Percentiles rank a stretch among this genome's conserved stretches.
These are phyloP conservation scores for Pterocarpus macrocarpus DNA, from an alignment of 306 rosid genomes.

Conservation along the genomic window DNA sequence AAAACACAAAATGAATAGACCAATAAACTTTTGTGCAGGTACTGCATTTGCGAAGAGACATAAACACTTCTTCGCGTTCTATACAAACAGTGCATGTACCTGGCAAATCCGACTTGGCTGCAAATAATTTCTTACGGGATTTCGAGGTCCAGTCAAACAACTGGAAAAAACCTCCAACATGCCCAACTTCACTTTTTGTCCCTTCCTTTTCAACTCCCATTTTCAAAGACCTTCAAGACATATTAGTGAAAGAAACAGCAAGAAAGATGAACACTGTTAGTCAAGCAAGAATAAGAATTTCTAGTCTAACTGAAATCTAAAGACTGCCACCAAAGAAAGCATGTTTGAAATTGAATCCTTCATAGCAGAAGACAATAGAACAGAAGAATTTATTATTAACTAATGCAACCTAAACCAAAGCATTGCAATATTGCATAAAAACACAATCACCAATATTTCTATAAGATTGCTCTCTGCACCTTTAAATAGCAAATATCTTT, in stretches of 20 bases:
- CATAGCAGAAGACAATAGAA: too few relatives aligned
- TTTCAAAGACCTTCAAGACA: conserved; percentile 48
- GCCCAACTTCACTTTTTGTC: conserved; percentile 64
- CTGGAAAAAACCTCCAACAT: conserved; percentile 78
- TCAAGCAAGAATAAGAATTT: conserved; percentile 31
- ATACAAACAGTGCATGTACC: conserved; percentile 53
- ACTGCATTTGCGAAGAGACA: conserved; percentile 17
- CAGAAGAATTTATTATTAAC: neutral
- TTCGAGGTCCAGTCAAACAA: conserved; percentile 88
- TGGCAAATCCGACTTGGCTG: conserved; percentile 64
- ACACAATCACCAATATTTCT: neutral
- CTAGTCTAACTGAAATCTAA: conserved; percentile 37
- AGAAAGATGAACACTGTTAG: conserved; percentile 28
- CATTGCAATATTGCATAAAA: neutral
- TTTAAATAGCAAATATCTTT: too few relatives aligned
- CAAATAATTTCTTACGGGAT: conserved; percentile 78
- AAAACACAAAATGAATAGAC: conserved; percentile 39
- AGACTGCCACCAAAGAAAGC: neutral
- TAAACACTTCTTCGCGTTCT: neutral
- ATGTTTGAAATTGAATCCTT: neutral
- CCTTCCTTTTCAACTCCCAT: conserved; percentile 79
- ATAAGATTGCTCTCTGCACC: neutral
- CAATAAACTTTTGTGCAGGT: neutral
- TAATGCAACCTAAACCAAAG: neutral
- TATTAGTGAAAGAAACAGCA: neutral